phyloP scores from a whole-genome alignment of 352 stramenopile species.

The Thalassiosira exigua region DNA sequence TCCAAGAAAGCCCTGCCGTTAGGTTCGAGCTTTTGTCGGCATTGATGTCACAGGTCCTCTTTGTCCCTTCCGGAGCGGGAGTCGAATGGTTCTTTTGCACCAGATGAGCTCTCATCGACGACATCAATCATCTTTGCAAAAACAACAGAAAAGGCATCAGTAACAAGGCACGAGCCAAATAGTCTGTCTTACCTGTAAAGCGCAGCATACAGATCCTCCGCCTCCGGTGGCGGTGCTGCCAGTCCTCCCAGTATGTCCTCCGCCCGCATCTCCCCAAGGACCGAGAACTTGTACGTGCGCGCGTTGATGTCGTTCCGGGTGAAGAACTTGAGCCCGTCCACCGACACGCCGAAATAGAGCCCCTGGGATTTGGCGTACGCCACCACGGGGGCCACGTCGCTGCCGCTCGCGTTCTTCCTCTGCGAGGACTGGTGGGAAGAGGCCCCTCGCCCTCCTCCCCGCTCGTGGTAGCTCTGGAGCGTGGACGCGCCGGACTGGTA shows the following conservation, averaged over 20 bases:
- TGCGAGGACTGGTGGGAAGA: not conserved
- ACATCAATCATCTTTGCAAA: no score
- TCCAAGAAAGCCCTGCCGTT: no score
- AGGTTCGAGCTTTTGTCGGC: no score
- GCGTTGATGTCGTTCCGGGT: constrained; percentile 91
- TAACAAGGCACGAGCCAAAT: constrained; percentile 6
- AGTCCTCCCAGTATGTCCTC: constrained; percentile 84
- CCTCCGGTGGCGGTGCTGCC: constrained; percentile 82
- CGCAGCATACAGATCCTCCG: constrained; percentile 77
- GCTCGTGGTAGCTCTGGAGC: not conserved
- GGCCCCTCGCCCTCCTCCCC: not conserved
- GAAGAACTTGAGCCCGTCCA: constrained; percentile 92
- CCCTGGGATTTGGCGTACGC: constrained; percentile 93
- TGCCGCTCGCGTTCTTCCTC: constrained; percentile 29
- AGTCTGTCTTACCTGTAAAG: constrained; percentile 60
- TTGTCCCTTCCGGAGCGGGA: no score
- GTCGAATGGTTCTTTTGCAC: no score
- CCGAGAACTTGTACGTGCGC: constrained; percentile 90
- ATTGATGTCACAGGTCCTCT: no score
- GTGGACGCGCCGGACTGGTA: constrained; percentile 34
- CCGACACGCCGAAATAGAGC: constrained; percentile 91
- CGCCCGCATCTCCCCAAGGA: constrained; percentile 56
- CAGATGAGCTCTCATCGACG: no score
- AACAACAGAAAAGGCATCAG: no score
- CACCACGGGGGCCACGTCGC: constrained; percentile 89